Conservation (phyloP, 2,329 filamentous ascomycete genomes). For the Trichoderma sp. region DNA sequence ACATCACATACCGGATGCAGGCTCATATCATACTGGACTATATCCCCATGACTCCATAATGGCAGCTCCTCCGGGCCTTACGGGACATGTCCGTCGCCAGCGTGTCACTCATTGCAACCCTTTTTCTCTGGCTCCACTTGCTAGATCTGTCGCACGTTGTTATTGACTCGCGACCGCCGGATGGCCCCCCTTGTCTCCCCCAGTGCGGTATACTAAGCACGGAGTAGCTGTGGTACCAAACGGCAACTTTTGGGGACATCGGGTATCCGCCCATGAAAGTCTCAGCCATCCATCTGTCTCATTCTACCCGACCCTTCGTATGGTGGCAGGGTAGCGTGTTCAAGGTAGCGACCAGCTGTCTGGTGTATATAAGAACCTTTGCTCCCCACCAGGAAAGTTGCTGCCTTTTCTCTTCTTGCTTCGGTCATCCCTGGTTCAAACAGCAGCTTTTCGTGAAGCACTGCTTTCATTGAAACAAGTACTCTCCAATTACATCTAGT, state of each 20-base stretch:
- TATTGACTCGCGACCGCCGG: constrained; percentile 18
- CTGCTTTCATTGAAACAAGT: neutral
- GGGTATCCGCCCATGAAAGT: constrained; percentile 3
- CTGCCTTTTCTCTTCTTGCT: neutral
- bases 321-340: neutral
- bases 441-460: constrained; percentile 1
- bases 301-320: constrained; percentile 14
- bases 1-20: neutral
- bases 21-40: neutral
- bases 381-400: neutral
- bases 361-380: constrained; percentile 9
- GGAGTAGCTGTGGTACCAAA: neutral
- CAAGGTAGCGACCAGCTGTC: neutral
- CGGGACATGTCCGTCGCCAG: constrained; percentile 14
- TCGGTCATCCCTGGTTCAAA: neutral
- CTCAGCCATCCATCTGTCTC: constrained; percentile 18
- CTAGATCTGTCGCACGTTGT: constrained; percentile 19
- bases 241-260: constrained; percentile 7
- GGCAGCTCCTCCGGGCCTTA: constrained; percentile 1
- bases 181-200: constrained; percentile 7
- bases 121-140: constrained; percentile 9
- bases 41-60: neutral
- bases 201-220: constrained; percentile 10
- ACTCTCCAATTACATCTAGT: neutral
- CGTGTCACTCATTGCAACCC: constrained; percentile 17